These are phyloP conservation scores for Blastomyces emzantsi DNA, from an alignment of 2,329 filamentous ascomycete species.

Conservation along the genomic window DNA sequence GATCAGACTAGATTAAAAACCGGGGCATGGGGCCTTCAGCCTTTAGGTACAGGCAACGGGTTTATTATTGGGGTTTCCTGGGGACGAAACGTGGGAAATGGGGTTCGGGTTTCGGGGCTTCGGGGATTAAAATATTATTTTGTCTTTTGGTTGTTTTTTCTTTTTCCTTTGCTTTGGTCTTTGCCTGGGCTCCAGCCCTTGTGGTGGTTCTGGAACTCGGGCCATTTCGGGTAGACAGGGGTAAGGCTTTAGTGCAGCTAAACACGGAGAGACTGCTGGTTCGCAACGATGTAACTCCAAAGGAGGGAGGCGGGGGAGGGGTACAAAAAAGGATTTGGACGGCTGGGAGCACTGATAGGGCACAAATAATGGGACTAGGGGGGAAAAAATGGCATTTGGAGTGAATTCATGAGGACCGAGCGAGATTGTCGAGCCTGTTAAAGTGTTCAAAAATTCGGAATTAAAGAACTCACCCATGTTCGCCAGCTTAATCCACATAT, in stretches of 20 bases:
- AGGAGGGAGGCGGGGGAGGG: not conserved
- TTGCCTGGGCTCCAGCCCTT: not conserved
- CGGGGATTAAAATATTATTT: not conserved
- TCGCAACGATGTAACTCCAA: constrained; percentile 4
- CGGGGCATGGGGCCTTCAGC: not conserved
- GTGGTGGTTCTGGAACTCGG: not conserved
- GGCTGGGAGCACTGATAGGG: not conserved
- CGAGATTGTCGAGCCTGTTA: not conserved
- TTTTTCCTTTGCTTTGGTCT: not conserved
- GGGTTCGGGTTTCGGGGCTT: not conserved
- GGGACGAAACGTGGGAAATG: constrained; percentile 1
- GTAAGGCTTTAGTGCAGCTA: not conserved
- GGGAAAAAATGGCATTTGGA: not conserved
- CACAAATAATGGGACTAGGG: not conserved
- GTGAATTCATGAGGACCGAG: not conserved
- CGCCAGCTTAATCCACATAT: constrained; percentile 39
- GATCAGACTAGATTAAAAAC: constrained; percentile 2
- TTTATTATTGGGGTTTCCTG: not conserved
- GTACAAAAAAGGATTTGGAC: not conserved
- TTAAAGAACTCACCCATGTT: constrained; percentile 33
- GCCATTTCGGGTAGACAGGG: not conserved
- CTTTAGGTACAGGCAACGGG: not conserved
- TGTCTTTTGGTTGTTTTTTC: not conserved
- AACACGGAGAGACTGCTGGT: not conserved
- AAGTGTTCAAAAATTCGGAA: not conserved